Conservation (phyloP, 495 filamentous ascomycete genomes). For the Tricharina praecox region DNA sequence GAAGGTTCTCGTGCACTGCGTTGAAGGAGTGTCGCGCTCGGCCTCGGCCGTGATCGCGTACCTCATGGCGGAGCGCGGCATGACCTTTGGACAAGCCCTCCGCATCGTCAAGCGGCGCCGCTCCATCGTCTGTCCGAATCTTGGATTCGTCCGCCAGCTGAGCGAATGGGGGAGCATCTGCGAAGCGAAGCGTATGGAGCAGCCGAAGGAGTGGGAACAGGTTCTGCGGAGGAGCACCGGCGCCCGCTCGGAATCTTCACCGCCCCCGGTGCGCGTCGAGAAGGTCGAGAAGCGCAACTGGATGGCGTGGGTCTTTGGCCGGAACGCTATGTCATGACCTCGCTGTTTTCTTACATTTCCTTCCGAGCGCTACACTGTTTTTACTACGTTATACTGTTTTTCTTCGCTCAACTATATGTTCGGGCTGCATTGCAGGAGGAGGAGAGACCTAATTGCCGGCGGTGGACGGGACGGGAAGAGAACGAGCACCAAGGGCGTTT, state of each 20-base stretch:
- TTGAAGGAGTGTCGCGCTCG: conserved; percentile 2
- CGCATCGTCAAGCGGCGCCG: conserved; percentile 2
- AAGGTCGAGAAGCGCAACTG: not conserved
- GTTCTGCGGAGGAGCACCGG: not conserved
- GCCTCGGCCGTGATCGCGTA: not conserved
- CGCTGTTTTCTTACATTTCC: too few relatives aligned
- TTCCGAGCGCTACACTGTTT: too few relatives aligned
- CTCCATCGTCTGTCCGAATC: not conserved
- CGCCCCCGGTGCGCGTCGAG: not conserved
- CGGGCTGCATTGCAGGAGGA: too few relatives aligned
- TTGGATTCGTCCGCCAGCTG: conserved; percentile 1
- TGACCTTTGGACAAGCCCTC: conserved; percentile 1
- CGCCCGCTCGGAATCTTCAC: not conserved
- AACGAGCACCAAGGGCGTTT: too few relatives aligned
- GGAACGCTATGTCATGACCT: not conserved
- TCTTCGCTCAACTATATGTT: too few relatives aligned
- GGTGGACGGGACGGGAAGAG: too few relatives aligned
- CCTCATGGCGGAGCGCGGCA: not conserved
- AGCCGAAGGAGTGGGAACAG: conserved; percentile 1
- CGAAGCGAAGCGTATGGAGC: not conserved
- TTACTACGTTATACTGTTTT: too few relatives aligned
- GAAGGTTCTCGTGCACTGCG: conserved; percentile 1
- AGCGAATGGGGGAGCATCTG: conserved; percentile 2
- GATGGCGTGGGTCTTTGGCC: not conserved
- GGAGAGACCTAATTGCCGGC: too few relatives aligned